Evolutionary conservation across 169 alveolate species (phyloP), one percentile per base, ranked within the genome.

Genomic region (Plasmodium relictum): DNA sequence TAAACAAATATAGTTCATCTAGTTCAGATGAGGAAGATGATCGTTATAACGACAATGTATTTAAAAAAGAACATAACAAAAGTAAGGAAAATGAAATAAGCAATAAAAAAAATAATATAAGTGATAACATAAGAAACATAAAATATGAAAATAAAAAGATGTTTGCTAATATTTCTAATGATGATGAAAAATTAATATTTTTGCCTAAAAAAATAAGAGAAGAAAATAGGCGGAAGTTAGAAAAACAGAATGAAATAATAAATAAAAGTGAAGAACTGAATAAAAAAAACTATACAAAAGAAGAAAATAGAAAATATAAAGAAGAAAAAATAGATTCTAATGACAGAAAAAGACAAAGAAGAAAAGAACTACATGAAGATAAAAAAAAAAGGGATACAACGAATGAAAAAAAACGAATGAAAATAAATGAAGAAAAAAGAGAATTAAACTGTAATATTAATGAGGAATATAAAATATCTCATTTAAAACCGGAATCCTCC

Each of bases 191-290:
- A 88, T 85, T 80, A 8, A 91, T 88, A 0, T 93, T 92, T 66
- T 80, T 93, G 22, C 72, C 96, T 39, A 93, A 92, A 74, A 92
- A 90, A 14, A 90, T 58, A 50, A 92, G 96, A 70, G 89, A 89
- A 22, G 92, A 88, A 85, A 88, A 86, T 52, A 62, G 73, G 62
- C 63, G 78, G 61, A 94, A 93, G 44, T 61, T 68, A 14, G 93
- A 59, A 20, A 88, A 71, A 37, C 31, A 74, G 3, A 88, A 89
- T n/a, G 69, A 88, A 59, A 69, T 45, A 39, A 88, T 73, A 12
- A 76, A 66, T 37, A 31, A 63, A 12, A 42, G 31, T 52, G 56
- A 73, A 3, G 94, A 92, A 9, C 92, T 88, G 58, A 39, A 62
- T 5, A 71, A 10, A 78, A 69, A 44, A 52, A 31, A 31, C 41